Conservation (phyloP, 2,329 filamentous ascomycete species). For the Blastomyces gilchristii region DNA sequence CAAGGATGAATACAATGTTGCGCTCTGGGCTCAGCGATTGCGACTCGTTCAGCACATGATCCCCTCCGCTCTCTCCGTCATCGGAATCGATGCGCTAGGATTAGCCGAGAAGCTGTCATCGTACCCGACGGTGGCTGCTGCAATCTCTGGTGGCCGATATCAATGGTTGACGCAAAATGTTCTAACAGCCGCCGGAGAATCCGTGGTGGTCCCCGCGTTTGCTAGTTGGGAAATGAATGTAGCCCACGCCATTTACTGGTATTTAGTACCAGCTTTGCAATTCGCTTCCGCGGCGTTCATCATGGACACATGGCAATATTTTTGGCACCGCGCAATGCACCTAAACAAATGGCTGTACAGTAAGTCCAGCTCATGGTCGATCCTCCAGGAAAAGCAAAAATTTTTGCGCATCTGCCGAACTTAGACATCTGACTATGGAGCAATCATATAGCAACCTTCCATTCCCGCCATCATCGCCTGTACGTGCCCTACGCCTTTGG, state of each 20-base stretch:
- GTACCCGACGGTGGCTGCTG: constrained; percentile 64
- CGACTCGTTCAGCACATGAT: constrained; percentile 69
- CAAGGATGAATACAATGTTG: constrained; percentile 73
- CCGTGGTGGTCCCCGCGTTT: constrained; percentile 56
- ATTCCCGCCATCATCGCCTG: constrained; percentile 89
- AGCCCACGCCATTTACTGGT: constrained; percentile 71
- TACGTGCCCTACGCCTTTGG: constrained; percentile 98
- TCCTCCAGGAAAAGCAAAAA: background rate
- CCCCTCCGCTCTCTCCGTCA: constrained; percentile 56
- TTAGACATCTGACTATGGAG: constrained; percentile 12
- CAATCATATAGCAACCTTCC: constrained; percentile 58
- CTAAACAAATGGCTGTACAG: constrained; percentile 95
- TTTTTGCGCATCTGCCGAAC: background rate
- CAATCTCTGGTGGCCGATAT: constrained; percentile 70
- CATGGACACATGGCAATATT: constrained; percentile 97
- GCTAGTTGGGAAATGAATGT: constrained; percentile 68
- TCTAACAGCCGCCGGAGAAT: constrained; percentile 41
- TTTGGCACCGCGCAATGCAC: constrained; percentile 92
- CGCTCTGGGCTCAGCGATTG: constrained; percentile 78
- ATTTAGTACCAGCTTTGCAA: constrained; percentile 64
- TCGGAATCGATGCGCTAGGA: constrained; percentile 66
- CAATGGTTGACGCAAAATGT: constrained; percentile 56
- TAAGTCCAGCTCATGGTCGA: constrained; percentile 42
- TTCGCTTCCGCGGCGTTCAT: constrained; percentile 63
- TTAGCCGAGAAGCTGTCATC: constrained; percentile 65